These are phyloP conservation scores for Dacryopinax spathularia DNA, from an alignment of 768 basidiomycete species.

Conservation along the genomic window DNA sequence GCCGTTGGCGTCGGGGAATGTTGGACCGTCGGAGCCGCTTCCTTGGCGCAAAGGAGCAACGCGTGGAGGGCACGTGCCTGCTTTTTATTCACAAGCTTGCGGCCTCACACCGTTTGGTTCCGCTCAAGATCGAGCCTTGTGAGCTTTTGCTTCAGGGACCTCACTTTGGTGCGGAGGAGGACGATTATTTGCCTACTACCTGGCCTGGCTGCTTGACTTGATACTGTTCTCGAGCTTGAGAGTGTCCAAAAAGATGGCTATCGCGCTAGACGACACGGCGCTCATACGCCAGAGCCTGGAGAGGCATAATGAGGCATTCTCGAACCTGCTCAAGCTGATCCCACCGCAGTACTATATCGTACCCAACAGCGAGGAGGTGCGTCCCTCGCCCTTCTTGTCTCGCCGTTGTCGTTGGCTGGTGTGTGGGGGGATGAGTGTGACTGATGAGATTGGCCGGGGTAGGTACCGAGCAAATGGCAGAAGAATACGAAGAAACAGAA, in stretches of 20 bases:
- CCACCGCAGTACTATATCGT: slow-evolving; percentile 81
- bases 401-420: no score
- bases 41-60: no score
- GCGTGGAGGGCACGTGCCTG: background rate
- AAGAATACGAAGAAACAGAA: slow-evolving; percentile 81
- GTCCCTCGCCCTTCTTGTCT: no score
- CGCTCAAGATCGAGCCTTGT: no score
- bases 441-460: background rate
- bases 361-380: slow-evolving; percentile 51
- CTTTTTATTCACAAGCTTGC: slow-evolving; percentile 2
- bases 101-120: background rate
- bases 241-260: background rate
- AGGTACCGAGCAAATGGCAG: slow-evolving; percentile 57
- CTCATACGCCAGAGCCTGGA: slow-evolving; percentile 34
- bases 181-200: slow-evolving; percentile 1
- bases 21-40: background rate
- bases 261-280: background rate
- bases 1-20: background rate
- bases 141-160: background rate
- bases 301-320: slow-evolving; percentile 75
- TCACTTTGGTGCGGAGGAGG: no score
- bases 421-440: background rate
- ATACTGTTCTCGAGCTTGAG: no score
- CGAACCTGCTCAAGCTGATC: slow-evolving; percentile 66
- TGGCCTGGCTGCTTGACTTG: no score